Base-by-base conservation (phyloP, 202 grass and related monocot species). In the Eragrostis tef region DNA sequence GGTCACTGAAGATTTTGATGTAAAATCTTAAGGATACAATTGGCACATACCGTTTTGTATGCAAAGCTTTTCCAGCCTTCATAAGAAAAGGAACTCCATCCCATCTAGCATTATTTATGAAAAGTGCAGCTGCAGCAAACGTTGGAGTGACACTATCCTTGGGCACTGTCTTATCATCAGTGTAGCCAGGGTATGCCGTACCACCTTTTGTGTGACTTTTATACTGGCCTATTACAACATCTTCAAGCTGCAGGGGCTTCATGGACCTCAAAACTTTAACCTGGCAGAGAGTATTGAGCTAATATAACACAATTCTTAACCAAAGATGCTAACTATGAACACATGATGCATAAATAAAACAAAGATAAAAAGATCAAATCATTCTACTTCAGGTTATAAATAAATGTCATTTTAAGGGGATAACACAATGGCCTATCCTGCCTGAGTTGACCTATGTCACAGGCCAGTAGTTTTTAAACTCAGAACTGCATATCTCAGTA, bases 41-140 rank as follows among this genome's bases (percentile, higher is more conserved):
- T 72, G 17, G 39, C 3, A 75, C 84, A 43, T 84, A 94, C 94
- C 90, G 65, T 51, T 90, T 93, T 47, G 86, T 94, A 64, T 98
- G 92, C 78, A 98, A 90, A 53, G 92, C 94, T 93, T 98, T 98
- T 1, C 94, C 94, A 79, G 94, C 88, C 83, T 94, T 98, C 94
- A 98, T 94, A 57, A 98, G 94, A 83, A 98, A 98, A 20, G 94
- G 94, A 71, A 98, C 94, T 70, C 94, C 94, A 66, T 98, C 94
- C 94, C 94, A 98, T 79, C 94, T 90, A 31, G 94, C 94, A 11
- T 97, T 97, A 63, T 97, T 91, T 71, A 97, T 97, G 44, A 94
- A 94, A 57, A 97, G 88, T n/a, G 92, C 90, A 50, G 94, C 94
- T 6, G 94, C 94, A 56, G 94, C 94, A 84, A 97, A 97, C 25